These are phyloP conservation scores for Clavispora phyllophila DNA, from an alignment of 805 yeast genomes.

Conservation along the genomic window DNA sequence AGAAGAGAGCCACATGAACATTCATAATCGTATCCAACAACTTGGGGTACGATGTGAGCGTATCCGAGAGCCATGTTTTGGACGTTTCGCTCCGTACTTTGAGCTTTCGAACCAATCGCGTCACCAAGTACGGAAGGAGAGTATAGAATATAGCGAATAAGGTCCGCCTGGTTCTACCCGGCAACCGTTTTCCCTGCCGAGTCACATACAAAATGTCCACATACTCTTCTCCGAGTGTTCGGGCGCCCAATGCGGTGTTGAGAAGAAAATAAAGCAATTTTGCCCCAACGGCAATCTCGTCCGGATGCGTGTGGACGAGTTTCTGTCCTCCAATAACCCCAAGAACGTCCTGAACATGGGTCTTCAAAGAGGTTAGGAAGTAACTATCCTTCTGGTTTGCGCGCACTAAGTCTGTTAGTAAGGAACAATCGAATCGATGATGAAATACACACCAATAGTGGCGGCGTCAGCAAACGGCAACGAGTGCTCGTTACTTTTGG, in stretches of 20 bases:
- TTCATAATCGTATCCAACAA: constrained; percentile 53
- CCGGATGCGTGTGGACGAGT: constrained; percentile 57
- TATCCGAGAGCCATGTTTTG: constrained; percentile 14
- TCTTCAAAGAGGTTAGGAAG: constrained; percentile 51
- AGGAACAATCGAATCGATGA: background rate
- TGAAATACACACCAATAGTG: constrained; percentile 58
- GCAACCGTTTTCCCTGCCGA: constrained; percentile 46
- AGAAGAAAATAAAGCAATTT: constrained; percentile 61
- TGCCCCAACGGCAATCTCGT: constrained; percentile 54
- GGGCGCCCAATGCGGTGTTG: constrained; percentile 70
- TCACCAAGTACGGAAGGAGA: constrained; percentile 53
- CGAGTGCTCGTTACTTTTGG: constrained; percentile 14
- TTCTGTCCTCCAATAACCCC: constrained; percentile 57
- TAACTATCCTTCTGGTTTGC: constrained; percentile 88
- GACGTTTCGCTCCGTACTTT: constrained; percentile 16
- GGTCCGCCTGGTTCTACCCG: constrained; percentile 41
- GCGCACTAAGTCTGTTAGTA: constrained; percentile 49
- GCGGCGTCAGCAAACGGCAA: constrained; percentile 81
- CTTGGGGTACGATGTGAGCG: constrained; percentile 38
- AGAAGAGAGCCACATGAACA: constrained; percentile 75
- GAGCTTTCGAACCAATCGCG: constrained; percentile 23
- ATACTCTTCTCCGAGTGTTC: constrained; percentile 93
- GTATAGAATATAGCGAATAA: constrained; percentile 60
- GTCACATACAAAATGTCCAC: constrained; percentile 71
- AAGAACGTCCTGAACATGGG: constrained; percentile 52